phyloP scores from a whole-genome alignment of 495 filamentous ascomycete genomes.

The Chlorociboria aeruginascens region DNA sequence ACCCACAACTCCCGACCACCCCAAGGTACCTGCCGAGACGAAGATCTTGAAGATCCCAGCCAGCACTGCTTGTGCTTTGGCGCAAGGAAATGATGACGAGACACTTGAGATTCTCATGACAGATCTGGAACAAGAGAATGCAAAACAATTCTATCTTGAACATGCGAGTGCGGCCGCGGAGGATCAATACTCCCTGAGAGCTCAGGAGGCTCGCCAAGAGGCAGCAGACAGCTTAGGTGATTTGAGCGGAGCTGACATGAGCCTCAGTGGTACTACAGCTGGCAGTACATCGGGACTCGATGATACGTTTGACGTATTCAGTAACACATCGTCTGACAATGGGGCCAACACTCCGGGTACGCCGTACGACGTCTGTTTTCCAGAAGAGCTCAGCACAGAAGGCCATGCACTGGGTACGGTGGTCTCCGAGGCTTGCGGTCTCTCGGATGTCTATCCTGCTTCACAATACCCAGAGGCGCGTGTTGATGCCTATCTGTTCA shows the following conservation, averaged over 20 bases:
- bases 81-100: slow-evolving; percentile 51
- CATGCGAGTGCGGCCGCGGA: slow-evolving; percentile 85
- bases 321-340: slow-evolving; percentile 59
- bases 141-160: slow-evolving; percentile 93
- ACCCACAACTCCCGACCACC: slow-evolving; percentile 56
- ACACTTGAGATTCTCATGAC: slow-evolving; percentile 98
- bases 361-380: slow-evolving; percentile 36
- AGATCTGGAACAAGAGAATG: slow-evolving; percentile 82
- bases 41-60: slow-evolving; percentile 44
- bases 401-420: slow-evolving; percentile 89
- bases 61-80: slow-evolving; percentile 19
- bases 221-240: slow-evolving; percentile 40
- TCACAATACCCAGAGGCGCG: slow-evolving; percentile 83
- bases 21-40: slow-evolving; percentile 47
- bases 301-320: slow-evolving; percentile 65
- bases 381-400: slow-evolving; percentile 74
- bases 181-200: slow-evolving; percentile 54
- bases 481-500: slow-evolving; percentile 94
- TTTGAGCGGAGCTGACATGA: slow-evolving; percentile 29
- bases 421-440: slow-evolving; percentile 81
- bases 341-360: slow-evolving; percentile 43
- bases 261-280: slow-evolving; percentile 12
- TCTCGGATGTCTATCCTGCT: slow-evolving; percentile 80
- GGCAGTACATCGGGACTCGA: slow-evolving; percentile 33
- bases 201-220: slow-evolving; percentile 41